Percentiles rank a stretch among this genome's conserved stretches.
Conservation (phyloP, 345 rosid genomes). For the Euphorbia tirucalli region DNA sequence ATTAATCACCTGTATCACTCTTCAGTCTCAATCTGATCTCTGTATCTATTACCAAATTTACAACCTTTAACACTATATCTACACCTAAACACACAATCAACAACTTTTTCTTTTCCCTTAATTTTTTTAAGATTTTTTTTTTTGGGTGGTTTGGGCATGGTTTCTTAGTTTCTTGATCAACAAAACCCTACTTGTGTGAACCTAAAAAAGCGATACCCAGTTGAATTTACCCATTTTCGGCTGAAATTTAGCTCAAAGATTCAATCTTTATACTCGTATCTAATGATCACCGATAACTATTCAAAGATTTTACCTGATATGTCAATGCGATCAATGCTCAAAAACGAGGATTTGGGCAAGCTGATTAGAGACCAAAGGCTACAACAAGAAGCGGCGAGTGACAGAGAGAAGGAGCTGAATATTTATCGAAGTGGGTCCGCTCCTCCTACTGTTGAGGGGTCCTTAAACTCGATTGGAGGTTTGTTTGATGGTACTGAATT, state of each 20-base stretch:
- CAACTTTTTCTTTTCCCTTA: background rate
- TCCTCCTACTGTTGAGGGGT: conserved; percentile 90
- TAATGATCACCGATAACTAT: conserved; percentile 33
- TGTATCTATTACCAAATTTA: background rate
- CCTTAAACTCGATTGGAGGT: conserved; percentile 67
- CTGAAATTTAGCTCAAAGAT: conserved; percentile 12
- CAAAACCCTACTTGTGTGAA: conserved; percentile 1
- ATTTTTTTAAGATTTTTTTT: background rate
- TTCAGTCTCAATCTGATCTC: conserved; percentile 21
- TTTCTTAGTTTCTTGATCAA: conserved; percentile 18
- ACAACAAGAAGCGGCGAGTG: conserved; percentile 39
- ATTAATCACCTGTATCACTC: conserved; percentile 15
- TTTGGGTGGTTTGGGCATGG: background rate
- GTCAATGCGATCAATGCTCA: conserved; percentile 50
- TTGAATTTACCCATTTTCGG: background rate
- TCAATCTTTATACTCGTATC: conserved; percentile 3
- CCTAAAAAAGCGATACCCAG: conserved; percentile 1
- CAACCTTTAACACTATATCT: conserved; percentile 6
- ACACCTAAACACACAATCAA: background rate
- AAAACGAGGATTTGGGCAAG: conserved; percentile 48
- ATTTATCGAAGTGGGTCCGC: conserved; percentile 89
- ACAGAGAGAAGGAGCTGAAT: conserved; percentile 66
- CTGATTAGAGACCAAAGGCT: conserved; percentile 50
- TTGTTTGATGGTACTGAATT: conserved; percentile 40
- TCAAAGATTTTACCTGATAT: conserved; percentile 52